These are phyloP conservation scores for Tetrapisispora fleetii DNA, from an alignment of 805 yeast species.

Conservation along the genomic window DNA sequence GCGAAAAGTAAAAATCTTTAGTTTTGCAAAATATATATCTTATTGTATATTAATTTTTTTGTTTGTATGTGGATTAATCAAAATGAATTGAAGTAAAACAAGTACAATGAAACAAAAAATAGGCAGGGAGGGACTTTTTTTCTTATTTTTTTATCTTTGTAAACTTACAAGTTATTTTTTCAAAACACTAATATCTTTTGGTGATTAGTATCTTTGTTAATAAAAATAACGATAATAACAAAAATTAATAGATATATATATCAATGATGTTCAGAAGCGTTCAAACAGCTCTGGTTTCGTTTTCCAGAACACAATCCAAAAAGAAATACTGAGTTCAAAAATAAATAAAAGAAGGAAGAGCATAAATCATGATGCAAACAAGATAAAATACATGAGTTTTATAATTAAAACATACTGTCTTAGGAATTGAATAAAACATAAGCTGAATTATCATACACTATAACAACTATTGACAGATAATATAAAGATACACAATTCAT, in stretches of 20 bases:
- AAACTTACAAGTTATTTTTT: background rate
- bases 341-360: too few species aligned
- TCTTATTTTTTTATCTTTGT: background rate
- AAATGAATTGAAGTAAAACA: too few species aligned
- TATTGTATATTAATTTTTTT: too few species aligned
- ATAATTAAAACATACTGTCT: conserved; percentile 11
- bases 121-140: background rate
- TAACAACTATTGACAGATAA: too few species aligned
- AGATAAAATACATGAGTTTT: conserved; percentile 13
- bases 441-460: background rate
- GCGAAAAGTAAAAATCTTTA: background rate
- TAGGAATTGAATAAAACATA: conserved; percentile 1
- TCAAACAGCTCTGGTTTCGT: too few species aligned
- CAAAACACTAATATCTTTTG: too few species aligned
- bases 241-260: background rate
- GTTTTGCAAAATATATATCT: background rate
- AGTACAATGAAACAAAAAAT: too few species aligned
- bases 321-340: too few species aligned
- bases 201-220: background rate
- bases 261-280: too few species aligned
- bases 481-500: background rate
- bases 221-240: background rate
- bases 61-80: too few species aligned
- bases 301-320: too few species aligned
- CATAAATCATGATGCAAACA: background rate